Evolutionary conservation across 2,329 filamentous ascomycete species (phyloP), one percentile per base, ranked within the genome.

Genomic region (Fusarium luffae): DNA sequence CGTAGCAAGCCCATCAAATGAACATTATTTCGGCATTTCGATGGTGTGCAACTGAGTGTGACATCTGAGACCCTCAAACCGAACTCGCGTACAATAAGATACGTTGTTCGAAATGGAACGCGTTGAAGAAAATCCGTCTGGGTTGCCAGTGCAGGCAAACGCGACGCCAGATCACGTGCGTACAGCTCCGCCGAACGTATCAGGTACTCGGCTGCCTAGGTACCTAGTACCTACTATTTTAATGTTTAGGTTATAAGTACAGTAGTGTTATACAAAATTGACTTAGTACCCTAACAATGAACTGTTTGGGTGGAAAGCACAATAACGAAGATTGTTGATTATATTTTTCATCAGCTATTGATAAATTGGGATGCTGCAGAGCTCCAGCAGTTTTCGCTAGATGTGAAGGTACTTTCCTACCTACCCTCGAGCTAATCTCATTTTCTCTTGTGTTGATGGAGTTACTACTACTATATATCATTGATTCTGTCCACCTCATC

Each of bases 161-260:
- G 52, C 61, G 62, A 72, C 69, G 69, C 69, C 69, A 70, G 19
- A 42, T 71, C 69, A 71, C 69, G 69, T 71, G 69, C 4, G 3
- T 4, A 2, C 8, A n/a, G 30, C 46, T n/a, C 56, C 51, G 23
- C 49, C 40, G 13, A 30, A 28, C 18, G n/a, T 12, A 37, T 37
- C 5, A 7, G 5, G 13, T n/a, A 37, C 34, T 46, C 49, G 43
- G 48, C 50, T 70, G 59, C 68, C 68, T 70, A 25, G 23, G 23
- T 25, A 23, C 21, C 21, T 6, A 5, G 11, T 11, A 11, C 27
- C 27, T 28, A 28, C 27, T 28, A 28, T 12, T 28, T 28, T 12
- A 11, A 28, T 28, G 27, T 12, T 28, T 28, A 28, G 11, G 27
- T 28, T 28, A 28, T 10, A 28, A 28, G 27, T 28, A 28, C 11